Evolutionary conservation across 805 yeast genomes (phyloP), one percentile per base, ranked within the genome.

Genomic region (Kodamaea lidongshanica): DNA sequence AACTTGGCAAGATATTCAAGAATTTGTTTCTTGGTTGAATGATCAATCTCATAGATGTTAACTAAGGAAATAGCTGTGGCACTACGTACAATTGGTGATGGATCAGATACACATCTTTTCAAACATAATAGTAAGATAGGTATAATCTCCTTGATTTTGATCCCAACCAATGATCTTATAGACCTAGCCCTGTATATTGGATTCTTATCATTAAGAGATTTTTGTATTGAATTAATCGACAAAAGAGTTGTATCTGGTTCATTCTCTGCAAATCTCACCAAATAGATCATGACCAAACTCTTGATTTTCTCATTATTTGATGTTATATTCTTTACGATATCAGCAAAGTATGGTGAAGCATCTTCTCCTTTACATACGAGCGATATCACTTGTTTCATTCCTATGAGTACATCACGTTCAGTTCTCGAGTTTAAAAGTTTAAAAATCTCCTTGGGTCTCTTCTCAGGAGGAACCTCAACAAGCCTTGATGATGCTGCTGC

Each of bases 201-300:
- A 37, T 70, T 71, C 41, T 75, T 74, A 44, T 86, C 95, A 7
- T 70, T 63, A 16, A 89, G 57, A 1, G 85, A 69, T 54, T 83
- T 86, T 53, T 92, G 98, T 28, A 92, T 82, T 1, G 96, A 83
- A 54, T 92, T 92, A 41, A 92, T 83, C 1, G 95, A 77, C 26
- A 92, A 64, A 12, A 92, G 67, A 2, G 97, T 92, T n/a, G 84
- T 70, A 51, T 88, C 95, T 7, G 92, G 95, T 42, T 85, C 88
- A 33, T 65, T 54, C 39, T 85, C 94, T 14, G 95, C 92, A 51
- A 75, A 86, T 33, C 82, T 67, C 24, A 78, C 60, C 28, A 92
- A 58, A 43, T 84, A 85, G 1, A 80, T 65, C 55, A 84, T 75
- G 2, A 87, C 95, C 50, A 89, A 65, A 42, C 79, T 75, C 37